A percentile compares a stretch with the other conserved stretches of the same genome.
phyloP scores from a whole-genome alignment of 768 basidiomycete genomes.

The Agrocybe praecox region DNA sequence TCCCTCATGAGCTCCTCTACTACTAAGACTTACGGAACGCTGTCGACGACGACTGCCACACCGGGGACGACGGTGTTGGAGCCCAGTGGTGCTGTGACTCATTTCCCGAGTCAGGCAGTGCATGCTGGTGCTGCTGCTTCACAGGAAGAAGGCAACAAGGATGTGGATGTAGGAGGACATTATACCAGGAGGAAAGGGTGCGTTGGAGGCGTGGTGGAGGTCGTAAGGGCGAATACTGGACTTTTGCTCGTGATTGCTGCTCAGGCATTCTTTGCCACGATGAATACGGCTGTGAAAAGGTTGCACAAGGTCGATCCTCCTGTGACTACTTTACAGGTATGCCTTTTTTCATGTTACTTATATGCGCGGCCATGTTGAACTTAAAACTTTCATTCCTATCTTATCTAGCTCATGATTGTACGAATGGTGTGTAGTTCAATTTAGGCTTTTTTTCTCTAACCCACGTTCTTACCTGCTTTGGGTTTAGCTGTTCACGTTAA shows the following conservation, averaged over 20 bases:
- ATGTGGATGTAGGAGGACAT: background rate
- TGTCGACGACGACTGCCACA: too few species aligned
- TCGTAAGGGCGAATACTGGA: slow-evolving; percentile 48
- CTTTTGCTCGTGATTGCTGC: slow-evolving; percentile 55
- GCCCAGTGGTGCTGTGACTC: background rate
- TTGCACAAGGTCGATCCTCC: slow-evolving; percentile 57
- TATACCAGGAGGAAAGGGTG: background rate
- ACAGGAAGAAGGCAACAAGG: background rate
- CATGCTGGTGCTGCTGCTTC: background rate
- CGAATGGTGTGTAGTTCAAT: slow-evolving; percentile 35
- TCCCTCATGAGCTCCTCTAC: too few species aligned
- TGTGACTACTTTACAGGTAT: slow-evolving; percentile 56
- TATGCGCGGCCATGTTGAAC: slow-evolving; percentile 24
- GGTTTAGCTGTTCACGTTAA: background rate
- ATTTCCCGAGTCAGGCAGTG: background rate
- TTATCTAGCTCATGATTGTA: slow-evolving; percentile 12
- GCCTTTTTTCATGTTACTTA: slow-evolving; percentile 11
- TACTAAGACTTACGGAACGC: too few species aligned
- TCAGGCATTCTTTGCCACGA: slow-evolving; percentile 59
- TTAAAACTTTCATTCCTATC: slow-evolving; percentile 44
- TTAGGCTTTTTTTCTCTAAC: slow-evolving; percentile 11
- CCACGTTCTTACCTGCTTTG: background rate
- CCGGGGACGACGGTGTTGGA: too few species aligned
- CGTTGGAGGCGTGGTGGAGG: background rate
- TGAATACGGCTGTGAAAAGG: slow-evolving; percentile 63